Base-by-base conservation (phyloP, 805 yeast species). In the Phaffomyces opuntiae region DNA sequence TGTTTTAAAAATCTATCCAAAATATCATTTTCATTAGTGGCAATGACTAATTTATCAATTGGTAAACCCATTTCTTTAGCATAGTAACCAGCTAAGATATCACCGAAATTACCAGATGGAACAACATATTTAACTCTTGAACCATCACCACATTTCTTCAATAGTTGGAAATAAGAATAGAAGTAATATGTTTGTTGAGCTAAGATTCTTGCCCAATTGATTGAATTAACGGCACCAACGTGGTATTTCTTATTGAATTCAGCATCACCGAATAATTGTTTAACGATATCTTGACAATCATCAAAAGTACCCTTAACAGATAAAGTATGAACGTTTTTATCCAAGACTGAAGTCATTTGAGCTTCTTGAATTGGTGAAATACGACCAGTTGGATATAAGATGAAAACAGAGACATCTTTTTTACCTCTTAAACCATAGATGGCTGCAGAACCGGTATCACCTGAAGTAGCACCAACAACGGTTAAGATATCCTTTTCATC, bases 361-460 rank as follows among this genome's bases (percentile, higher is more conserved):
- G 85, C 87, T 70, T 93, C 99, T 73, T 93, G 99, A 53, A 93
- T 84, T 38, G 96, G 97, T 33, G 98, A 90, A 47, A 93, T 93
- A 65, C 97, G 81, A 42, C 98, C 99, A 9, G 96, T 87, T 59
- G 99, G 99, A 63, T 91, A 93, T 57, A 93, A 71, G 53, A 93
- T 93, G 68, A 93, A 93, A 21, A 93, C 99, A 29, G 95, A 85
- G n/a, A 93, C 96, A 65, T 93, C 98, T 68, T 89, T 86, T 70
- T 93, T 93, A 65, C 95, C 95, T 70, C 99, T 79, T 55, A 93
- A 77, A 45, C 99, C 99, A 68, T 93, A 93, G 55, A 93, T 93
- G 51, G 99, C 99, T 45, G 99, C 99, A 44, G 96, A 86, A 49
- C 99, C 99, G 40, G 99, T 93, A 61, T 93, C 99, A 62, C 99